A percentile compares a stretch with the other conserved stretches of the same genome.
phyloP scores from a whole-genome alignment of 2,329 filamentous ascomycete genomes.

The Celoporthe dispersa region DNA sequence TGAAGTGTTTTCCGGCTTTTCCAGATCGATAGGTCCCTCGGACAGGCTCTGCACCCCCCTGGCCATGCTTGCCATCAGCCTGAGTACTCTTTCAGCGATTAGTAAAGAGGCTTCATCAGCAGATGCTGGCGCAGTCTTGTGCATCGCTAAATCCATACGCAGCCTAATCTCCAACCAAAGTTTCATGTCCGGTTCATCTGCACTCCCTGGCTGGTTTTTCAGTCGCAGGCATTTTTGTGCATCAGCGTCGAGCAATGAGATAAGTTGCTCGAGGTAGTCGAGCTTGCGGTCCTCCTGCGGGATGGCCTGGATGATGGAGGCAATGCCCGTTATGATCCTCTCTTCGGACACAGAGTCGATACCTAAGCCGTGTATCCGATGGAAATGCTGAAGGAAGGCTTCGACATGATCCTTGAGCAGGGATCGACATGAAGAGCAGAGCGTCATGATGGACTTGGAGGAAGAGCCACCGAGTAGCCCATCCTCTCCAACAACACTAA shows the following conservation, averaged over 20 bases:
- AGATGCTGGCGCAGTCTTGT: constrained; percentile 30
- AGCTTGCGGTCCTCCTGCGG: constrained; percentile 60
- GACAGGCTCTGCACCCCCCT: constrained; percentile 72
- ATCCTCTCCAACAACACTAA: constrained; percentile 66
- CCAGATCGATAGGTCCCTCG: constrained; percentile 71
- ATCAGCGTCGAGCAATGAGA: constrained; percentile 66
- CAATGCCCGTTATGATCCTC: constrained; percentile 73
- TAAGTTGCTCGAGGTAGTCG: constrained; percentile 59
- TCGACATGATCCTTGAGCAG: constrained; percentile 69
- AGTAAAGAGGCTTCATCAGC: constrained; percentile 52
- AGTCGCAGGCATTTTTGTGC: constrained; percentile 51
- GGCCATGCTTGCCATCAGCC: constrained; percentile 72
- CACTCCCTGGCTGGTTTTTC: constrained; percentile 37
- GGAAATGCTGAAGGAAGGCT: constrained; percentile 70
- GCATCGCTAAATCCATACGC: constrained; percentile 19
- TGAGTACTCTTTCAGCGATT: constrained; percentile 60
- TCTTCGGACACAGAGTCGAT: constrained; percentile 71
- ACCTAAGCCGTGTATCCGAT: constrained; percentile 56
- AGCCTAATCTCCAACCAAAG: constrained; percentile 28
- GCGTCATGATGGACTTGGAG: constrained; percentile 72
- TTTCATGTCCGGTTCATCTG: constrained; percentile 32
- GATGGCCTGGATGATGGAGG: constrained; percentile 75
- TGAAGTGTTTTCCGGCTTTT: constrained; percentile 43
- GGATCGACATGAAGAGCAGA: constrained; percentile 76
- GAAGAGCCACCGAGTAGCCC: constrained; percentile 67